Percentiles rank a stretch among this genome's conserved stretches.
Evolutionary conservation across 176 grass and related monocot genomes (phyloP).

Genomic region (Dendrocalamus sinicus): DNA sequence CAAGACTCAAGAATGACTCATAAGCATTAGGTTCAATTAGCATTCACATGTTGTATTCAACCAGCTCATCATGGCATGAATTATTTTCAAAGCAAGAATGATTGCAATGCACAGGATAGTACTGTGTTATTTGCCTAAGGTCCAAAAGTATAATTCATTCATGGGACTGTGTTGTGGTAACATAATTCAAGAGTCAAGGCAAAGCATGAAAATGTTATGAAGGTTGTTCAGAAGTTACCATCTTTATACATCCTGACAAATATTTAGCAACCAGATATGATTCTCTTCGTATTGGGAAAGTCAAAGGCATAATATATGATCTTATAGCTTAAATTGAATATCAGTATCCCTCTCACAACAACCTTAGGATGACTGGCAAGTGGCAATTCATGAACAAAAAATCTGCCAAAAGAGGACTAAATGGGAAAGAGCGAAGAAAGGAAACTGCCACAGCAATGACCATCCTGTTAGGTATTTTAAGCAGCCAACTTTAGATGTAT

Average conservation of each 20-base stretch:
- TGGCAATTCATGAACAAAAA: not conserved
- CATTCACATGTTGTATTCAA: not conserved
- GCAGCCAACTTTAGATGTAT: not conserved
- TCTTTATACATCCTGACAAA: not conserved
- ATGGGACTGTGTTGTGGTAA: not conserved
- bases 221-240: not conserved
- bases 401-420: conserved; percentile 10
- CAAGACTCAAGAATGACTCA: not conserved
- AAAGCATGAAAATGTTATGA: conserved; percentile 5
- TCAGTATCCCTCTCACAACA: not conserved
- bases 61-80: not conserved
- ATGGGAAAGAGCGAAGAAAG: not conserved
- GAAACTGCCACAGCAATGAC: not conserved
- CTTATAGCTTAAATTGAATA: conserved; percentile 8
- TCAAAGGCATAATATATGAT: not conserved
- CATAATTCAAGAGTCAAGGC: conserved; percentile 12
- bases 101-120: not conserved
- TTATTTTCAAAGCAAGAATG: conserved; percentile 3
- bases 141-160: conserved; percentile 10
- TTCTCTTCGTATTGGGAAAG: conserved; percentile 12
- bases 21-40: not conserved
- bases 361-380: not conserved
- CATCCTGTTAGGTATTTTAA: conserved; percentile 1
- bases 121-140: not conserved
- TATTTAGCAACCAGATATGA: conserved; percentile 2